These are phyloP conservation scores for Albizia julibrissin DNA, from an alignment of 306 rosid species.

Conservation along the genomic window DNA sequence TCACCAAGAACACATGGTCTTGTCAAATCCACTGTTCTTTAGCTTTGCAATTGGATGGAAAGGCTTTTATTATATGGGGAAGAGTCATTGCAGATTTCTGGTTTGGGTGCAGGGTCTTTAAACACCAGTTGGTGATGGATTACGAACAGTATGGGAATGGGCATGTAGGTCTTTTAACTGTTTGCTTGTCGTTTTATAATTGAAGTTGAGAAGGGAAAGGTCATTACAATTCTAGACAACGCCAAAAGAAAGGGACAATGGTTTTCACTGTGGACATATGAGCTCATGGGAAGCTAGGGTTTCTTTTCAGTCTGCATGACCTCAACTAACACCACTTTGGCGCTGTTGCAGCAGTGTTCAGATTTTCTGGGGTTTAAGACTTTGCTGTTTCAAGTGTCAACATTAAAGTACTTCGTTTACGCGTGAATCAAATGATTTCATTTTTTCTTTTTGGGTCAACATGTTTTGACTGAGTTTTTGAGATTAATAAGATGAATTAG, in stretches of 20 bases:
- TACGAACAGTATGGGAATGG: conserved; percentile 10
- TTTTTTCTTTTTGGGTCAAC: background rate
- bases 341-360: conserved; percentile 3
- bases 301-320: conserved; percentile 18
- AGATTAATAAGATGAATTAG: background rate
- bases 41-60: conserved; percentile 27
- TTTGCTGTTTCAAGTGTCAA: background rate
- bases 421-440: background rate
- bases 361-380: conserved; percentile 2
- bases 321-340: conserved; percentile 13
- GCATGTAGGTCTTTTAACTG: conserved; percentile 20
- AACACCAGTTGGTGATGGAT: background rate
- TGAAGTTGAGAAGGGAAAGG: conserved; percentile 26
- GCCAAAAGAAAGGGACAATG: background rate
- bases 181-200: conserved; percentile 29
- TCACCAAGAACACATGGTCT: conserved; percentile 36
- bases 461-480: background rate
- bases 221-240: background rate
- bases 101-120: background rate
- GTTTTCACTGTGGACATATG: background rate
- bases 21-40: background rate
- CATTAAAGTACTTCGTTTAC: background rate
- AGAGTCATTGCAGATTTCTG: conserved; percentile 2
- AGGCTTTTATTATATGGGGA: conserved; percentile 23
- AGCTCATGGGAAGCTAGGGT: conserved; percentile 37